Evolutionary conservation across 192 early-diverging fungal genomes (phyloP), one percentile per base, ranked within the genome.

Genomic region (Coemansia sp.): DNA sequence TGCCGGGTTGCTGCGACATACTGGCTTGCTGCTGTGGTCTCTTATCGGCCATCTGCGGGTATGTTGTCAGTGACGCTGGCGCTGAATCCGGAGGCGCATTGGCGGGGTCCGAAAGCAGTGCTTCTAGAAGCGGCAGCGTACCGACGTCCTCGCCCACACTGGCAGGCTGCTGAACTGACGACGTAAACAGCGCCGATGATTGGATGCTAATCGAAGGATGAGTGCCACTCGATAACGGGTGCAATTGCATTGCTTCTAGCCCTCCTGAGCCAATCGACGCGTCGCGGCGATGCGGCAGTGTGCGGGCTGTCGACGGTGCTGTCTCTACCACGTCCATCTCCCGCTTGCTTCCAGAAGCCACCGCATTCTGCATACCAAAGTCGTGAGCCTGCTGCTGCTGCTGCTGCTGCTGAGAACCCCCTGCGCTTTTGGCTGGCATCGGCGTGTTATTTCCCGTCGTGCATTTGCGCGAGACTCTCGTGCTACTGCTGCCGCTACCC

Each of bases 81-180:
- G 68, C 68, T 5, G 68, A 70, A 21, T 59, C 61, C 1, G 55
- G 50, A 7, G 59, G 66, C 16, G 50, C 40, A 39, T 30, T 55
- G 13, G 63, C n/a, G 16, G 72, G 50, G n/a, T 59, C 66, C 0
- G 66, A 76, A 3, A 76, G 59, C 36, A 76, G 58, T 2, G 72
- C 72, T 28, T 76, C 72, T 21, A 76, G 55, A 42, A 76, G n/a
- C 8, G 72, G 72, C 54, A 76, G 37, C 6, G 64, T 63, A 31
- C 64, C 49, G 26, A 59, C 43, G 3, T 53, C 52, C 15, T 74
- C 60, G 42, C 42, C 46, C 12, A 41, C 40, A 18, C 37, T 42
- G 7, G 59, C 31, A 12, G 19, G 53, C 47, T n/a, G 55, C 44
- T 53, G 67, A 3, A 55, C n/a, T 12, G 54, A 31, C 16, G 61